Conservation (phyloP, 1,284 basidiomycete genomes). For the Cutaneotrichosporon cutaneum region DNA sequence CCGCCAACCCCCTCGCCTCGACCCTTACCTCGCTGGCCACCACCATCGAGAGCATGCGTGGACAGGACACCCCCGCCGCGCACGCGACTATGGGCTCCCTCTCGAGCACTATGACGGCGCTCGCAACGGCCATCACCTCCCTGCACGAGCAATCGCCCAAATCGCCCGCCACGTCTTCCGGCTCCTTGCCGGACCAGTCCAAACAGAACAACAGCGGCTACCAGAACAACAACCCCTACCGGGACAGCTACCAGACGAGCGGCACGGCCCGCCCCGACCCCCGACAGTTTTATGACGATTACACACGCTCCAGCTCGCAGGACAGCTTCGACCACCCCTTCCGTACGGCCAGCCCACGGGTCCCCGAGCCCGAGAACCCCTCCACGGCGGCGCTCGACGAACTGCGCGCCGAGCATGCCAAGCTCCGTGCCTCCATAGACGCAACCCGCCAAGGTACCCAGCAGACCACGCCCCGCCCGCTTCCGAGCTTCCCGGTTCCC, state of each 20-base stretch:
- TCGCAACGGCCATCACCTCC: not conserved
- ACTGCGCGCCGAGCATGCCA: not conserved
- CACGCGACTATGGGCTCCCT: not conserved
- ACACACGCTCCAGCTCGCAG: not conserved
- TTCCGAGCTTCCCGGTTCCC: not conserved
- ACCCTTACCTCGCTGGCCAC: not conserved
- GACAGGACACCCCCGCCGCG: not conserved
- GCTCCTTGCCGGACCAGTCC: no score
- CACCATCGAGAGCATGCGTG: not conserved
- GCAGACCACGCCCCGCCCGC: not conserved
- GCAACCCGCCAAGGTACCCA: not conserved
- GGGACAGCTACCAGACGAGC: no score
- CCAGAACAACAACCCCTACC: no score
- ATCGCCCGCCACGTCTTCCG: not conserved
- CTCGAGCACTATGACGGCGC: not conserved
- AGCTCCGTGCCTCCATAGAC: not conserved
- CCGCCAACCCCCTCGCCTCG: not conserved
- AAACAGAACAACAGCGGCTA: no score
- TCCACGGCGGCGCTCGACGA: not conserved
- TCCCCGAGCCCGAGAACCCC: not conserved
- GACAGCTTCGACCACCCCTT: not conserved
- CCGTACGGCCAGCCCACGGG: not conserved
- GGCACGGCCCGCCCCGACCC: no score
- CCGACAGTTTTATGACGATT: no score
- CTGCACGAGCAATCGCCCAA: not conserved